A percentile compares a stretch with the other conserved stretches of the same genome.
These are phyloP conservation scores for Biancaea sappan DNA, from an alignment of 306 rosid species.

Conservation along the genomic window DNA sequence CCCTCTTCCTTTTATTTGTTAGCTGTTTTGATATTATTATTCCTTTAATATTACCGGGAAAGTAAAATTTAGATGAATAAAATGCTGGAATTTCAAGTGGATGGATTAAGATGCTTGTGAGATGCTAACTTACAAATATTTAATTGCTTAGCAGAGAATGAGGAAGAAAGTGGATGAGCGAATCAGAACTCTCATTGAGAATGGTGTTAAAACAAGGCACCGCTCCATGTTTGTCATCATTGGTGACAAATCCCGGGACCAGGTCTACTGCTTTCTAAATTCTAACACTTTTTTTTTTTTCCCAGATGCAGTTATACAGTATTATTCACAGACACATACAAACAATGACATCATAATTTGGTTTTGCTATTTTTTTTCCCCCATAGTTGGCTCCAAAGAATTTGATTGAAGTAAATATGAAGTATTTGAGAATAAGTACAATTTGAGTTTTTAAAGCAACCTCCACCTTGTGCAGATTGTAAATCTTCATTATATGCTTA, in stretches of 20 bases:
- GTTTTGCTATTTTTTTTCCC: not conserved
- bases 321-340: not conserved
- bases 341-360: not conserved
- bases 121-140: not conserved
- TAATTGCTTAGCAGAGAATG: constrained; percentile 45
- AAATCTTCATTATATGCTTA: constrained; percentile 84
- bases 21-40: not conserved
- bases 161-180: constrained; percentile 97
- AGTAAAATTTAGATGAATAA: constrained; percentile 5
- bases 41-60: not conserved
- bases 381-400: not conserved
- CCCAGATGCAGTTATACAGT: no score
- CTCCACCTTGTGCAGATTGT: constrained; percentile 58
- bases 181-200: constrained; percentile 84
- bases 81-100: constrained; percentile 6
- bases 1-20: not conserved
- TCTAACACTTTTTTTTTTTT: no score
- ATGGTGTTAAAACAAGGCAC: constrained; percentile 85
- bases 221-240: constrained; percentile 86
- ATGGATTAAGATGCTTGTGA: not conserved
- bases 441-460: constrained; percentile 23
- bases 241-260: constrained; percentile 96
- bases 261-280: constrained; percentile 45
- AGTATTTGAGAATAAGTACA: not conserved
- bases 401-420: not conserved